Base-by-base conservation (phyloP, 108 stramenopile species). In the Cyclotella cryptica region DNA sequence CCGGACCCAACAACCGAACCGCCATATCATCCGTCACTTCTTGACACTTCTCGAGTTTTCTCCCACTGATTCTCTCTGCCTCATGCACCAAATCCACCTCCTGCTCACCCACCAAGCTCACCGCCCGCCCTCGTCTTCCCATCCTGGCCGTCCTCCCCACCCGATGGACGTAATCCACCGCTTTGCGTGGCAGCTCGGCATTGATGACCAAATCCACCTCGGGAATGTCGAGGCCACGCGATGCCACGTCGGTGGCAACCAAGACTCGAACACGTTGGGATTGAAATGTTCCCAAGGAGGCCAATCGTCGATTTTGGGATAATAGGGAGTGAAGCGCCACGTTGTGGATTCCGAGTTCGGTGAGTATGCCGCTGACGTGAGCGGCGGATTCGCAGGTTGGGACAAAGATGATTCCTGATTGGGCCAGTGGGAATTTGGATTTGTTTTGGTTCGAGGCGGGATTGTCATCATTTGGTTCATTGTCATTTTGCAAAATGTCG, bases 201-300 rank as follows among this genome's bases (percentile, higher is more conserved):
- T 99, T 99, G 45, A 99, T 52, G 19, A 99, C 99, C 43, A 98
- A 77, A 72, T 98, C 98, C 0, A 99, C 98, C 54, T 89, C 81
- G 2, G 99, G 99, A 29, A 99, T 96, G 79, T 99, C 99, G 27
- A 99, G 76, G 10, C 99, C 99, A 10, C 99, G 84, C 24, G 86
- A 84, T 6, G 99, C 99, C 27, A 99, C 97, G 69, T 99, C 99
- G 9, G 99, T 99, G 13, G 99, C 99, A 10, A 99, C 93, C 65
- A 99, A 79, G 10, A 99, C 88, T 22, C 95, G 90, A 27, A 91
- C 93, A 40, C 86, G 87, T 67, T 95, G 93, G 0, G 92, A 89
- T 79, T 96, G 93, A 80, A 97, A 97, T 46, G 90, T 96, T 3
- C 86, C 97, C 43, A 99, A 84, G 4, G 98, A 90, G 9, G 96